Percentiles rank a stretch among this genome's conserved stretches.
Evolutionary conservation across 805 yeast genomes (phyloP).

Genomic region (Candida hispaniensis): DNA sequence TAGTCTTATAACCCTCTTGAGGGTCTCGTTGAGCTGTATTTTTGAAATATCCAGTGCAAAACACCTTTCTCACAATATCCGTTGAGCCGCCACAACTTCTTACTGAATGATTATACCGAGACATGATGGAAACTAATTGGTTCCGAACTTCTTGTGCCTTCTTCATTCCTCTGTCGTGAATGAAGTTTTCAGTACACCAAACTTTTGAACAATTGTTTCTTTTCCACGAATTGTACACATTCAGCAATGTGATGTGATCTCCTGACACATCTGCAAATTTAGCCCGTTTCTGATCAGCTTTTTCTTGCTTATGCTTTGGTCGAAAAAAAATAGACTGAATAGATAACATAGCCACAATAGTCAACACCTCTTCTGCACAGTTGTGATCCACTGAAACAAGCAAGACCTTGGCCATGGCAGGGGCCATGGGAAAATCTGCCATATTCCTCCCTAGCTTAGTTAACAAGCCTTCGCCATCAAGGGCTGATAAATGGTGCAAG

Average conservation of each 20-base stretch:
- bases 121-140: conserved; percentile 49
- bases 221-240: conserved; percentile 69
- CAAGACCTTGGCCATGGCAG: conserved; percentile 72
- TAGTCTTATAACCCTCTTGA: conserved; percentile 40
- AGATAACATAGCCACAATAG: conserved; percentile 74
- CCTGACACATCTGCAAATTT: conserved; percentile 48
- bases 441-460: conserved; percentile 71
- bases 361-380: conserved; percentile 58
- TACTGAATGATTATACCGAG: conserved; percentile 25
- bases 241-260: conserved; percentile 68
- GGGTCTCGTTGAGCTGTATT: conserved; percentile 56
- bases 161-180: conserved; percentile 63
- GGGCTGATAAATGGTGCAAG: conserved; percentile 77
- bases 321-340: conserved; percentile 63
- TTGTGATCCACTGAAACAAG: conserved; percentile 48
- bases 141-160: conserved; percentile 60
- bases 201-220: conserved; percentile 52
- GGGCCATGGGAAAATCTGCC: conserved; percentile 90
- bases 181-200: conserved; percentile 80
- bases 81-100: conserved; percentile 28
- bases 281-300: conserved; percentile 54
- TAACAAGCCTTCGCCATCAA: conserved; percentile 66
- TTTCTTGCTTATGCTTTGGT: conserved; percentile 54
- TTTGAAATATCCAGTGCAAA: conserved; percentile 60
- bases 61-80: conserved; percentile 39